phyloP scores from a whole-genome alignment of 148 eudicot genomes.

The Fagopyrum tataricum region DNA sequence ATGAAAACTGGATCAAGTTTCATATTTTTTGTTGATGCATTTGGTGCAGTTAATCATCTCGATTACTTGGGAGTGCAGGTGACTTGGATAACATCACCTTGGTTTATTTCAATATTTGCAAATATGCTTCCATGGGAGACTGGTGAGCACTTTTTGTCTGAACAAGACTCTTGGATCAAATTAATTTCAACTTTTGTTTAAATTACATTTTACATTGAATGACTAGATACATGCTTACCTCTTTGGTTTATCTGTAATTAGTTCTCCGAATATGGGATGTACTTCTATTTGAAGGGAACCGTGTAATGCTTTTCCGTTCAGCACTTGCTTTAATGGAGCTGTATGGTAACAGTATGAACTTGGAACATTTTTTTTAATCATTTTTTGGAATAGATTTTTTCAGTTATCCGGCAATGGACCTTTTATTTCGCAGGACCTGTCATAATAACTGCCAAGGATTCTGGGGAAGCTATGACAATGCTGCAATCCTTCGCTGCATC shows the following conservation, averaged over 20 bases:
- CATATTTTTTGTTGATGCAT: conserved; percentile 21
- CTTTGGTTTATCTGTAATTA: conserved; percentile 24
- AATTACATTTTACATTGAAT: neutral
- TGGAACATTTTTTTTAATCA: neutral
- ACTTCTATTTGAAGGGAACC: conserved; percentile 85
- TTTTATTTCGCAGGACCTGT: conserved; percentile 57
- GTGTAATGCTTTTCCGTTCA: conserved; percentile 91
- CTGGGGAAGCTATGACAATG: conserved; percentile 80
- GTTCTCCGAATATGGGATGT: conserved; percentile 98
- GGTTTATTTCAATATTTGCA: conserved; percentile 89
- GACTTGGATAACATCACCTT: conserved; percentile 84
- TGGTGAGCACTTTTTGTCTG: conserved; percentile 38
- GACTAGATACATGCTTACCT: neutral
- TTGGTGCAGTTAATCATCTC: conserved; percentile 78
- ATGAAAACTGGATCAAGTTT: neutral
- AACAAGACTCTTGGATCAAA: neutral
- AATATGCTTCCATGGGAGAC: conserved; percentile 99
- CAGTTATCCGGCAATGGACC: neutral
- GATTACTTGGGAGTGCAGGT: conserved; percentile 94
- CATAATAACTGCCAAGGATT: conserved; percentile 72
- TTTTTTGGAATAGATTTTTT: neutral
- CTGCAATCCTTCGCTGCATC: conserved; percentile 80
- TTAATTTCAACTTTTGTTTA: neutral
- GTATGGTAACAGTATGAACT: conserved; percentile 48
- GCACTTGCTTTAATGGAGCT: conserved; percentile 94